A percentile compares a stretch with the other conserved stretches of the same genome.
phyloP scores from a whole-genome alignment of 2,329 filamentous ascomycete genomes.

The Whalleya microplaca region DNA sequence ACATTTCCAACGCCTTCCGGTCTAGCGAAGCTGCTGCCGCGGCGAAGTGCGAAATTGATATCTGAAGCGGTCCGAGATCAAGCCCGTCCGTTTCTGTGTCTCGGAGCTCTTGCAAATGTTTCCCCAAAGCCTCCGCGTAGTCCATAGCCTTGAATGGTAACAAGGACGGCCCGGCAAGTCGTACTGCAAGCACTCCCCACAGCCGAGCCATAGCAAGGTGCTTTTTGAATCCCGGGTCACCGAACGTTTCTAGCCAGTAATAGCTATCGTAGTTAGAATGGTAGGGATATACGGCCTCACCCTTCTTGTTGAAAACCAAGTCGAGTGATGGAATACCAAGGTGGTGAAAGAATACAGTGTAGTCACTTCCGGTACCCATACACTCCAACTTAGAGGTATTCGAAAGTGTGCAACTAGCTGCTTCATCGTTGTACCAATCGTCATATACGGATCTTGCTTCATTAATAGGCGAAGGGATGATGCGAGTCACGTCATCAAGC shows the following conservation, averaged over 20 bases:
- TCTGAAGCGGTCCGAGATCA: too few relatives aligned
- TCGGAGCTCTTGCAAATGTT: too few relatives aligned
- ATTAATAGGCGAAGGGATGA: slow-evolving; percentile 55
- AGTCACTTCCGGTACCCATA: slow-evolving; percentile 63
- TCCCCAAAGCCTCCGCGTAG: too few relatives aligned
- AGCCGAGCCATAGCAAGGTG: slow-evolving; percentile 55
- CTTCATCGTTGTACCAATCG: slow-evolving; percentile 45
- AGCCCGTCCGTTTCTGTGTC: too few relatives aligned
- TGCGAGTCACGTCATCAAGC: slow-evolving; percentile 54
- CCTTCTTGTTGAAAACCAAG: slow-evolving; percentile 49
- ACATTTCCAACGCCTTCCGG: too few relatives aligned
- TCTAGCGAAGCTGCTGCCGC: too few relatives aligned
- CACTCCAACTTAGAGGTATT: slow-evolving; percentile 44
- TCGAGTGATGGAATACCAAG: slow-evolving; percentile 58
- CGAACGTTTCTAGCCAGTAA: slow-evolving; percentile 72
- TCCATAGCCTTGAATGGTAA: slow-evolving; percentile 13
- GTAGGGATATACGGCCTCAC: slow-evolving; percentile 57
- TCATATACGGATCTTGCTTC: slow-evolving; percentile 45
- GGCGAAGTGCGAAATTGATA: too few relatives aligned
- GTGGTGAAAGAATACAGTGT: slow-evolving; percentile 63
- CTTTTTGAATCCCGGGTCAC: slow-evolving; percentile 60
- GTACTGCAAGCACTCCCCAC: slow-evolving; percentile 31
- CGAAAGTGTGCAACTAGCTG: slow-evolving; percentile 37
- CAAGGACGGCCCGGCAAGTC: slow-evolving; percentile 16
- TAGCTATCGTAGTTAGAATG: slow-evolving; percentile 77